phyloP scores from a whole-genome alignment of 2,329 filamentous ascomycete genomes.

The Microdochium trichocladiopsis region DNA sequence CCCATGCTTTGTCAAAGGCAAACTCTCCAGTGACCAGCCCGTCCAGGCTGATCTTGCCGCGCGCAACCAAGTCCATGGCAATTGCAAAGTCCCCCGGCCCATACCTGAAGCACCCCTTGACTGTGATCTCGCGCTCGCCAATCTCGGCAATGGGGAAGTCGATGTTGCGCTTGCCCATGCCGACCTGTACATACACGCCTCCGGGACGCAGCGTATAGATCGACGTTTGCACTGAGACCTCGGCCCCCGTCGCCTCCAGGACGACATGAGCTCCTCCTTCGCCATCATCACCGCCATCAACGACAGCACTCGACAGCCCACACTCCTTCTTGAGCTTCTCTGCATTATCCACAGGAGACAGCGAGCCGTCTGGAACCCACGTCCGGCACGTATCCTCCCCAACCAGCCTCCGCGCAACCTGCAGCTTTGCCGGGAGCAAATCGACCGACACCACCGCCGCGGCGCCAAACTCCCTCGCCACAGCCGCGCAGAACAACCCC shows the following conservation, averaged over 20 bases:
- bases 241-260: neutral
- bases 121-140: neutral
- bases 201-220: neutral
- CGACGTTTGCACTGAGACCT: neutral
- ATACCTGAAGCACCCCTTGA: neutral
- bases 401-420: constrained; percentile 63
- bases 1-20: neutral
- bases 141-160: neutral
- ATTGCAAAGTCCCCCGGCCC: neutral
- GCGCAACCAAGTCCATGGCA: neutral
- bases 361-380: neutral
- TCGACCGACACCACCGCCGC: constrained; percentile 77
- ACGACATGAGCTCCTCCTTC: neutral
- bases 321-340: constrained; percentile 55
- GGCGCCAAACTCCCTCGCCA: constrained; percentile 78
- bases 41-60: neutral
- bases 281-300: constrained; percentile 54
- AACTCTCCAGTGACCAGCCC: neutral
- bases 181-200: neutral
- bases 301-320: too few relatives aligned
- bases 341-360: constrained; percentile 63
- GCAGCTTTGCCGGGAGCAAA: constrained; percentile 71
- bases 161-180: constrained; percentile 1
- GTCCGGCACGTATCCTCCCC: constrained; percentile 37
- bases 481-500: constrained; percentile 79